Evolutionary conservation across 2,329 filamentous ascomycete genomes (phyloP), one percentile per base, ranked within the genome.

Genomic region (Beauveria scarabaeidicola): DNA sequence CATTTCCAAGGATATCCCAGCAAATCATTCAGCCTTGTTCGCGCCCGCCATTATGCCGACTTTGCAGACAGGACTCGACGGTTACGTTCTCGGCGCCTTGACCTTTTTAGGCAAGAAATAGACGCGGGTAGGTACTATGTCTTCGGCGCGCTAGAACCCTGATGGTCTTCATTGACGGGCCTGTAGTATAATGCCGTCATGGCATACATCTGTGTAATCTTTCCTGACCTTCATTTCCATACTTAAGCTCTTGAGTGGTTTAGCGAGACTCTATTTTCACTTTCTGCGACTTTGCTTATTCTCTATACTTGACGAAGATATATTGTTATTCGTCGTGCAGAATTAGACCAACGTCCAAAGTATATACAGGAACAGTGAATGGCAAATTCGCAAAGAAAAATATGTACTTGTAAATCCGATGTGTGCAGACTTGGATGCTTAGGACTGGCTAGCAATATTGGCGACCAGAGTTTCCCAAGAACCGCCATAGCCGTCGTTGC

Each of bases 1-100:
- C 5, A 52, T 59, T 2, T 10, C 66, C 9, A 63, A 65, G 1
- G 62, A 59, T 17, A 64, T 70, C 11, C 63, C 68, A 1, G 61
- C 62, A 0, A 70, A 70, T 3, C 68, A 70, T 25, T 64, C 64
- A 2, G 60, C 67, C 1, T 61, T 57, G 21, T 70, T 70, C 60
- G 66, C 64, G 10, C 67, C 68, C 0, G 62, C 60, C 0, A 66
- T 69, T 1, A 61, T 65, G 0, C 65, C 68, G 0, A 69, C 68
- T 0, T 25, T 69, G 2, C 29, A 51, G 11, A 67, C 65, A n/a
- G 66, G 67, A 0, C 60, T 63, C 1, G 64, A 68, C 43, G 64
- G 64, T 27, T 51, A 64, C 11, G 60, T 46, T 23, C 25, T 67
- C 23, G 65, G 56, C n/a, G 61, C 65, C 3, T 56, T 67, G 15